A percentile compares a stretch with the other conserved stretches of the same genome.
Conservation (phyloP, 768 basidiomycete genomes). For the Mycena amicta region DNA sequence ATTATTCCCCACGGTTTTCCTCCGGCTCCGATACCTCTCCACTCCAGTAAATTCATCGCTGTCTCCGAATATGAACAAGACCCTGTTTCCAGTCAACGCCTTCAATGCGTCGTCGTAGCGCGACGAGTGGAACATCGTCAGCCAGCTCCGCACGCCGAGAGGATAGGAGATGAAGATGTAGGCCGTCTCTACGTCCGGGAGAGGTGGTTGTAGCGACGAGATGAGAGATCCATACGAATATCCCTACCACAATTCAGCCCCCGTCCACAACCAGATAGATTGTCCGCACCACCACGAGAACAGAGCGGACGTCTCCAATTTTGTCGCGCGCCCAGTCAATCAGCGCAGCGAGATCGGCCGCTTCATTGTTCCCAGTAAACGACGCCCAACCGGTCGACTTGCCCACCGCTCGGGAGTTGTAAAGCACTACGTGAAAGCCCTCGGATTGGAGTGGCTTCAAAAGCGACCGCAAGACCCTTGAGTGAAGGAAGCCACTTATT, state of each 20-base stretch:
- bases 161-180: conserved; percentile 82
- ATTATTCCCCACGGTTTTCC: conserved; percentile 21
- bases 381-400: conserved; percentile 73
- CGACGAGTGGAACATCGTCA: conserved; percentile 66
- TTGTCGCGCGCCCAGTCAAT: conserved; percentile 54
- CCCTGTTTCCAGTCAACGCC: conserved; percentile 47
- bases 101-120: conserved; percentile 56
- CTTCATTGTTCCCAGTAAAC: conserved; percentile 72
- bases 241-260: conserved; percentile 46
- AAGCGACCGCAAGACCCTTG: conserved; percentile 50
- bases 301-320: conserved; percentile 45
- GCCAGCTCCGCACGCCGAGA: conserved; percentile 61
- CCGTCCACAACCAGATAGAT: no score
- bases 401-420: conserved; percentile 81
- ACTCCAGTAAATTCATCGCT: conserved; percentile 69
- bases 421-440: conserved; percentile 64
- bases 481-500: neutral
- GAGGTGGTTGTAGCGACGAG: conserved; percentile 62
- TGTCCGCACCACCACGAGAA: conserved; percentile 61
- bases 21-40: conserved; percentile 60
- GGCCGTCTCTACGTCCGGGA: conserved; percentile 54
- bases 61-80: conserved; percentile 71
- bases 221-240: conserved; percentile 84
- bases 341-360: conserved; percentile 65
- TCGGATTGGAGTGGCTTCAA: conserved; percentile 41